phyloP scores from a whole-genome alignment of 169 alveolate species.

The Plasmodium relictum region DNA sequence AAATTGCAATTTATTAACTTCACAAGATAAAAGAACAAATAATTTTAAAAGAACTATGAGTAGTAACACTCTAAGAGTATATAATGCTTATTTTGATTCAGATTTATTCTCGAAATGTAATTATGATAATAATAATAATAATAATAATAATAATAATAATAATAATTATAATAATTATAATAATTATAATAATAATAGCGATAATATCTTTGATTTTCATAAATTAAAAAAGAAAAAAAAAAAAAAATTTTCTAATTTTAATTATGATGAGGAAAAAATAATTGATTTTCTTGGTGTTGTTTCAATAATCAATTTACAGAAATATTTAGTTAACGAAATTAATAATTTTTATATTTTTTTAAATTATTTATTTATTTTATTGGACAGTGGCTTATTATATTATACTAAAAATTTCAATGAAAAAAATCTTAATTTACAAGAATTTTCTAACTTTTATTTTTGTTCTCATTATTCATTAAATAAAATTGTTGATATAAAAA shows the following conservation, averaged over 20 bases:
- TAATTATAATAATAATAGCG: background rate
- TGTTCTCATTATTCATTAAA: slow-evolving; percentile 10
- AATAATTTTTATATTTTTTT: background rate
- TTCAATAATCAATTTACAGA: slow-evolving; percentile 46
- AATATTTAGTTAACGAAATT: slow-evolving; percentile 18
- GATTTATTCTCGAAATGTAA: background rate
- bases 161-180: background rate
- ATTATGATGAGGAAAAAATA: slow-evolving; percentile 17
- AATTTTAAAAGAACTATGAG: slow-evolving; percentile 10
- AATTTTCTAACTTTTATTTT: slow-evolving; percentile 29
- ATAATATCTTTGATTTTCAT: background rate
- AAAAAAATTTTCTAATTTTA: slow-evolving; percentile 10
- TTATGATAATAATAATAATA: background rate
- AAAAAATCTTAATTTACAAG: background rate
- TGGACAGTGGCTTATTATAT: slow-evolving; percentile 46
- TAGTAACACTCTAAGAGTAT: background rate
- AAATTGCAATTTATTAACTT: slow-evolving; percentile 7
- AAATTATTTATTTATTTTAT: slow-evolving; percentile 13
- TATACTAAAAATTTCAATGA: slow-evolving; percentile 26
- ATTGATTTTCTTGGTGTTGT: background rate
- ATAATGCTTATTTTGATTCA: background rate
- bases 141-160: background rate
- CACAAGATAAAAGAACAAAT: slow-evolving; percentile 2
- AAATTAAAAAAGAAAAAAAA: slow-evolving; percentile 23
- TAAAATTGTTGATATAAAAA: slow-evolving; percentile 32